Base-by-base conservation (phyloP, 768 basidiomycete genomes). In the Hirschioporus abietinus region DNA sequence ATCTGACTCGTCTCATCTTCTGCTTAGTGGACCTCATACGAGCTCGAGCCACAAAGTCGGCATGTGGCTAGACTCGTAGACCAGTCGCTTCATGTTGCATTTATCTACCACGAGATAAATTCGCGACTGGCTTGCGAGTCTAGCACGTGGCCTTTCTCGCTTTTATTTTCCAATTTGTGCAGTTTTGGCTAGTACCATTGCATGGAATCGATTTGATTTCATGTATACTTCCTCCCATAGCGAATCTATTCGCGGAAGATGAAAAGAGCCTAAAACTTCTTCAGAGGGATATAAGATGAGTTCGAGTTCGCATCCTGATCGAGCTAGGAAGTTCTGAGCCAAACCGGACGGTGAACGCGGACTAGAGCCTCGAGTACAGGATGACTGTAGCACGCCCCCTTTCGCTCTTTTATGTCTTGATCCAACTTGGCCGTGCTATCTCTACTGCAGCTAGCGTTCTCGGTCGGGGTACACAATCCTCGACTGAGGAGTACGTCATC, bases 401-500 rank as follows among this genome's bases (percentile, higher is more conserved):
- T 52, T 52, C 42, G 42, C 42, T 52, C 42, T 15, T 52, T 52
- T 52, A 15, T 20, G 20, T 52, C 42, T 52, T 52, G 12, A 15
- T 52, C 12, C 42, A 52, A 52, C 42, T 52, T 52, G 42, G 42
- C 42, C 12, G 4, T 20, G 42, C 42, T 12, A 15, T 52, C 42
- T 52, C 42, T 52, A 20, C 15, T 3, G 12, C 42, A 3, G 20
- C 20, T 15, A 20, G 42, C 42, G 42, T 20, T 10, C 20, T 52
- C 42, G 42, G 42, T 15, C 42, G 42, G 20, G 42, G 12, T 20
- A 52, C 42, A 3, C 12, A 10, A 20, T 15, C 12, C 12, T 52
- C 42, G 42, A 52, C 42, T 20, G 42, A 52, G 20, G 42, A 52
- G 1, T 79, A 42, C 18, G 68, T 86, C 25, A 81, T 87, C 52